Conservation (phyloP, 2,329 filamentous ascomycete genomes). For the Teratosphaeria epicoccoides region DNA sequence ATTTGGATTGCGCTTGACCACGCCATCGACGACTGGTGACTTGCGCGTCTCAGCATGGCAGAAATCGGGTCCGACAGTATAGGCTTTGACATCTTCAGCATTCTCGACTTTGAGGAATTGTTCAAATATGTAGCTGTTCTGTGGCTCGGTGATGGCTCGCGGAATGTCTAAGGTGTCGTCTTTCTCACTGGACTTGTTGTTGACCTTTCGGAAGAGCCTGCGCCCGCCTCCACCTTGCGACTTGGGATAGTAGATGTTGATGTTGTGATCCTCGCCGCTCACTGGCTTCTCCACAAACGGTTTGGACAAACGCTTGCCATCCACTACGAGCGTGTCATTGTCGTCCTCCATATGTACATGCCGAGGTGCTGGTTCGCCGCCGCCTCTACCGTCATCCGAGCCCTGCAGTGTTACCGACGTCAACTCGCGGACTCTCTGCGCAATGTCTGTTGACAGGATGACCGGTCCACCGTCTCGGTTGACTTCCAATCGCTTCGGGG, state of each 20-base stretch:
- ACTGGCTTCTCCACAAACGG: conserved; percentile 97
- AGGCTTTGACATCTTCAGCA: conserved; percentile 95
- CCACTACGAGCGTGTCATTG: conserved; percentile 76
- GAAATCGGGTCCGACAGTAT: conserved; percentile 85
- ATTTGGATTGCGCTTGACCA: conserved; percentile 91
- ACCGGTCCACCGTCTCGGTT: conserved; percentile 83
- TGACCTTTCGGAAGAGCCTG: conserved; percentile 90
- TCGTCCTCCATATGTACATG: conserved; percentile 82
- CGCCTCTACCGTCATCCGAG: conserved; percentile 54
- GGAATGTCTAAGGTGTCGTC: conserved; percentile 67
- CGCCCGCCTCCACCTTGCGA: conserved; percentile 79
- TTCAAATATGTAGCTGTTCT: conserved; percentile 88
- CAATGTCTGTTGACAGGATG: conserved; percentile 67
- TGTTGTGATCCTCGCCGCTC: conserved; percentile 98
- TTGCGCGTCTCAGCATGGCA: conserved; percentile 97
- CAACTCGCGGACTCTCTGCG: conserved; percentile 66
- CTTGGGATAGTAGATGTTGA: conserved; percentile 91
- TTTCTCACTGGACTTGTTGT: conserved; percentile 97
- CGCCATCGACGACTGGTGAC: conserved; percentile 89
- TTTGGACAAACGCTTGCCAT: conserved; percentile 71
- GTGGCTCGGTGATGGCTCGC: conserved; percentile 67
- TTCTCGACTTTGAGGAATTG: conserved; percentile 96
- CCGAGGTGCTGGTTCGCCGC: conserved; percentile 46
- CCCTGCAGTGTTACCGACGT: conserved; percentile 68
- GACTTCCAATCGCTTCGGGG: conserved; percentile 78